Evolutionary conservation across 176 grass and related monocot genomes (phyloP).

Genomic region (Tuctoria greenei): DNA sequence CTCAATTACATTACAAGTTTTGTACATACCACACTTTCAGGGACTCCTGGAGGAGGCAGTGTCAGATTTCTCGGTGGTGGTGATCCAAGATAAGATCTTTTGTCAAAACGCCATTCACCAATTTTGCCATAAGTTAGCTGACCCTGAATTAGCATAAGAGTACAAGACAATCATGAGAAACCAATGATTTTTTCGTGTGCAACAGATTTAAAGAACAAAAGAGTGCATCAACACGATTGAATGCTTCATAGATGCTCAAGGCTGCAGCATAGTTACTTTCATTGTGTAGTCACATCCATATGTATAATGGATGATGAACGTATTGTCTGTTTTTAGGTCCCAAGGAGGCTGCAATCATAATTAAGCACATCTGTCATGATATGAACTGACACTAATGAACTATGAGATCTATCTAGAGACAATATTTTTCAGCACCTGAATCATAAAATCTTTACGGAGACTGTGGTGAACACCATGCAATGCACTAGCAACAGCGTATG

Average conservation of each 20-base stretch:
- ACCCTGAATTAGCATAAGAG: constrained; percentile 47
- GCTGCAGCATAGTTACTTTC: constrained; percentile 51
- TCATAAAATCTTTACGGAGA: constrained; percentile 99
- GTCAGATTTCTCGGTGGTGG: constrained; percentile 89
- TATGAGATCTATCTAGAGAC: constrained; percentile 18
- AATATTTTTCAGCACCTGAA: constrained; percentile 69
- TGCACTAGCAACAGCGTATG: constrained; percentile 96
- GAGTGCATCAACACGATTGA: neutral
- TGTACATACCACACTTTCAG: constrained; percentile 97
- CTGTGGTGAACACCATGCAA: constrained; percentile 94
- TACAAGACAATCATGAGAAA: constrained; percentile 30
- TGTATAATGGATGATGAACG: constrained; percentile 90
- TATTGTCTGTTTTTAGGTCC: constrained; percentile 58
- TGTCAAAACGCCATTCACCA: constrained; percentile 94
- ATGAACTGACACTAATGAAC: constrained; percentile 17
- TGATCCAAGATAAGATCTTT: constrained; percentile 81
- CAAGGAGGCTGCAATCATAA: constrained; percentile 79
- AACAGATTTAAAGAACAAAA: constrained; percentile 26
- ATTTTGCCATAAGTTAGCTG: constrained; percentile 88
- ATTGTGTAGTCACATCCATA: constrained; percentile 89
- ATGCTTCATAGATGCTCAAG: constrained; percentile 30
- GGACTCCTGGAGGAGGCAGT: constrained; percentile 86
- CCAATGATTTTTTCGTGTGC: neutral
- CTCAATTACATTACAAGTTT: neutral
- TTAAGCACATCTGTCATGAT: constrained; percentile 37